Evolutionary conservation across 2,329 filamentous ascomycete genomes (phyloP).

Genomic region (Fusarium setosum): DNA sequence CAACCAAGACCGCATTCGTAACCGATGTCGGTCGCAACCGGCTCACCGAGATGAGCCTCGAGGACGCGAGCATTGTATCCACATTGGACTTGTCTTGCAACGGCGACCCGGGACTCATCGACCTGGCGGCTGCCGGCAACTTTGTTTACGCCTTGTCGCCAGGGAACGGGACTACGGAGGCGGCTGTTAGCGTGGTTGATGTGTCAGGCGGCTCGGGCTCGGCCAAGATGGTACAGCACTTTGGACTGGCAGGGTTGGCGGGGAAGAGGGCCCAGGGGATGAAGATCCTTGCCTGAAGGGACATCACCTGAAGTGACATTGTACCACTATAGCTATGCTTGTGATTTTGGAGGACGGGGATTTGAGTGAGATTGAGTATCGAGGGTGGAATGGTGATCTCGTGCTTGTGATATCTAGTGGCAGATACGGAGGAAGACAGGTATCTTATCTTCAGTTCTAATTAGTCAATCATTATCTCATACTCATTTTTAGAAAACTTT

Average conservation of each 20-base stretch:
- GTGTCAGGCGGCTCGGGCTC: slow-evolving; percentile 26
- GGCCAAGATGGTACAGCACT: slow-evolving; percentile 47
- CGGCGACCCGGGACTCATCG: slow-evolving; percentile 65
- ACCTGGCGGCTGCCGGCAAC: slow-evolving; percentile 62
- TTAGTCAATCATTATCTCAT: no score
- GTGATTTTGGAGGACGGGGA: no score
- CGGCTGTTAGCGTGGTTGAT: slow-evolving; percentile 54
- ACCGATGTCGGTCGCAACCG: slow-evolving; percentile 64
- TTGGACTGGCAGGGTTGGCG: slow-evolving; percentile 41
- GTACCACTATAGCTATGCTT: no score
- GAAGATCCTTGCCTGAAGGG: neutral
- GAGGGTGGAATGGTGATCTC: no score
- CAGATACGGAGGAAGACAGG: no score
- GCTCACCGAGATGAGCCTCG: slow-evolving; percentile 66
- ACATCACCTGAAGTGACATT: no score
- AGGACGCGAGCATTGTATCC: slow-evolving; percentile 59
- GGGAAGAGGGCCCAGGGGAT: neutral
- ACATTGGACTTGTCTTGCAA: slow-evolving; percentile 55
- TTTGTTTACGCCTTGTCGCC: slow-evolving; percentile 69
- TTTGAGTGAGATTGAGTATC: no score
- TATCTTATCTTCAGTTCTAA: no score
- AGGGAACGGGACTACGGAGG: slow-evolving; percentile 57
- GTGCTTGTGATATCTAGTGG: no score
- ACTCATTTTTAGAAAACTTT: no score
- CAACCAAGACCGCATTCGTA: slow-evolving; percentile 66